These are phyloP conservation scores for Barbatosphaeria neglecta DNA, from an alignment of 495 filamentous ascomycete species.

Conservation along the genomic window DNA sequence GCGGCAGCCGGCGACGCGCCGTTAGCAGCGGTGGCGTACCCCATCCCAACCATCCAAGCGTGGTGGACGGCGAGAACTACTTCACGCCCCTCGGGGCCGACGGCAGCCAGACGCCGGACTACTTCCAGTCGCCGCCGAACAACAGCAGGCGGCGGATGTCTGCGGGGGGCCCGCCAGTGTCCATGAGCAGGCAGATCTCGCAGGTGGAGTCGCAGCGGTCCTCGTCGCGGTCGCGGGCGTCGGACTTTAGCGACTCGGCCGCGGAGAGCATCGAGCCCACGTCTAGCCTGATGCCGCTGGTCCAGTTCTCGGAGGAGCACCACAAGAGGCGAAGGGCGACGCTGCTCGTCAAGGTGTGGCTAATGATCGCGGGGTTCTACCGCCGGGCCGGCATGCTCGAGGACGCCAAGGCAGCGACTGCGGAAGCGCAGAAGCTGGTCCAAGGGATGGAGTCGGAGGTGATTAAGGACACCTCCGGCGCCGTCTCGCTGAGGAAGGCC, in stretches of 20 bases:
- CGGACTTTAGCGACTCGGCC: constrained; percentile 5
- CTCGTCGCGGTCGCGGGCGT: constrained; percentile 7
- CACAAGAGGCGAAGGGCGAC: constrained; percentile 45
- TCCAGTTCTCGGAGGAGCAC: constrained; percentile 39
- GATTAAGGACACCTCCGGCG: constrained; percentile 35
- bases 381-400: constrained; percentile 64
- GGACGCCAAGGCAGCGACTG: constrained; percentile 65
- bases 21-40: constrained; percentile 18
- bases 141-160: constrained; percentile 15
- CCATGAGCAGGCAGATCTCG: constrained; percentile 15
- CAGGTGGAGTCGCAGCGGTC: constrained; percentile 19
- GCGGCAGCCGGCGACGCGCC: constrained; percentile 24
- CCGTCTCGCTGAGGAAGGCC: constrained; percentile 40
- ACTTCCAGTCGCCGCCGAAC: constrained; percentile 16
- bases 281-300: constrained; percentile 27
- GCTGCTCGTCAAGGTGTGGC: constrained; percentile 71
- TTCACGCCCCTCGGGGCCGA: constrained; percentile 24
- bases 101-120: constrained; percentile 19
- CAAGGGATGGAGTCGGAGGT: constrained; percentile 42
- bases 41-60: constrained; percentile 13
- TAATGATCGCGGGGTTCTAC: constrained; percentile 79
- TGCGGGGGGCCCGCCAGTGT: constrained; percentile 12
- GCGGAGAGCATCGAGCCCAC: constrained; percentile 9
- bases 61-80: constrained; percentile 26
- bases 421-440: constrained; percentile 67